Evolutionary conservation across 2,329 filamentous ascomycete species (phyloP), one percentile per base, ranked within the genome.

Genomic region (Fusarium torreyae): DNA sequence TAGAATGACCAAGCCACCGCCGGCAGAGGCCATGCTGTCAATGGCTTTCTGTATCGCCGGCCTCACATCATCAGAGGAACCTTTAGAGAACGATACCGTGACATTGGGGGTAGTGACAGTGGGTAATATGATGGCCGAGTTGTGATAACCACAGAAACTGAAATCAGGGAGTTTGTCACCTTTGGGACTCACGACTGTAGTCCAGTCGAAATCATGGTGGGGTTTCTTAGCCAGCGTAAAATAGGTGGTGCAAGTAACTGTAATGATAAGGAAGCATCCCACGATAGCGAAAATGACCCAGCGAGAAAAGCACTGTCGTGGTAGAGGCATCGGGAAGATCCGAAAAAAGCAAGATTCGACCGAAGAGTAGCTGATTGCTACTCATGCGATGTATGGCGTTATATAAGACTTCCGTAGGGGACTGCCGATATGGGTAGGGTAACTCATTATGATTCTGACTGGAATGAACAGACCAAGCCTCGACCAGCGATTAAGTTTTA

Each of bases 141-240:
- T 56, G 15, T 60, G 71, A 15, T 74, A 74, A 0, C 71, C 71
- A 14, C 64, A 50, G 49, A 51, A 74, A 20, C 71, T 74, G 10
- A 74, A 74, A 34, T 74, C 71, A 2, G 71, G 71, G 3, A 74
- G 17, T 0, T 39, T n/a, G 26, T 73, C 71, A 1, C 69, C 71
- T 2, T 48, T 53, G 20, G 44, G 9, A 9, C 18, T 70, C 15
- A 28, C 40, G 11, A 72, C 50, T 11, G 22, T 39, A 5, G 31
- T 28, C 69, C 69, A 72, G n/a, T 72, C 63, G 9, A 70, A 67
- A 1, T 33, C 31, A 39, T 68, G 33, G n/a, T 26, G 50, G 3
- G 26, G 7, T 18, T 26, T 55, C 15, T 28, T 57, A 3, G 28
- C n/a, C 40, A 57, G n/a, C 1, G 53, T 44, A 17, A 67, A 70